These are phyloP conservation scores for Tympanopsis confertula DNA, from an alignment of 2,329 filamentous ascomycete species.

Conservation along the genomic window DNA sequence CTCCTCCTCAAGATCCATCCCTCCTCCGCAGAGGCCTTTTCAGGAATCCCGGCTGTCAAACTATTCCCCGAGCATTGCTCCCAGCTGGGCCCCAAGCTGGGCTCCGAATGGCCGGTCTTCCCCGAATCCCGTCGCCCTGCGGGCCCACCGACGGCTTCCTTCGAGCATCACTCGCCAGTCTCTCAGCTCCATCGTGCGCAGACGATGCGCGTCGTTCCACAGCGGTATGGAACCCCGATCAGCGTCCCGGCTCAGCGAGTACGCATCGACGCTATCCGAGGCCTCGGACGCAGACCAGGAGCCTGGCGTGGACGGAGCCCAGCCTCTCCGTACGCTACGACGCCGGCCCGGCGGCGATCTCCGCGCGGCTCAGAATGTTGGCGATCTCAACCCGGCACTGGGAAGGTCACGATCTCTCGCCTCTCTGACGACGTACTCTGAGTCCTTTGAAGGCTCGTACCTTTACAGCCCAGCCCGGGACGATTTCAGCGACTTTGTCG, in stretches of 20 bases:
- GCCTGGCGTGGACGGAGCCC: constrained; percentile 29
- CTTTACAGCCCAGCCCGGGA: constrained; percentile 25
- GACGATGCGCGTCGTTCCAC: constrained; percentile 47
- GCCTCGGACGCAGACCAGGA: constrained; percentile 34
- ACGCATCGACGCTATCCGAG: constrained; percentile 44
- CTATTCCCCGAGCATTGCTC: background rate
- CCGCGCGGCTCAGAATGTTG: constrained; percentile 53
- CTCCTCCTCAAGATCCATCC: background rate
- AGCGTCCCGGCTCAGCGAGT: constrained; percentile 42
- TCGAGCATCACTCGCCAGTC: constrained; percentile 38
- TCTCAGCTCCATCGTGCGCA: constrained; percentile 35
- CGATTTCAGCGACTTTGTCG: constrained; percentile 26
- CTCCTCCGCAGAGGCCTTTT: background rate
- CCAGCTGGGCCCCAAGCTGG: constrained; percentile 19
- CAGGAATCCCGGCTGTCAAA: background rate
- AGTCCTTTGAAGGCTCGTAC: constrained; percentile 47
- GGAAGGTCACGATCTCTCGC: constrained; percentile 45
- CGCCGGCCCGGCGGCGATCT: constrained; percentile 67
- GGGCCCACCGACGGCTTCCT: constrained; percentile 27
- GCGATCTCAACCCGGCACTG: constrained; percentile 41
- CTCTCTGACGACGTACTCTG: constrained; percentile 47
- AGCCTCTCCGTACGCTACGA: constrained; percentile 52
- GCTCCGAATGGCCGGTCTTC: constrained; percentile 8
- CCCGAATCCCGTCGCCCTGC: constrained; percentile 6
- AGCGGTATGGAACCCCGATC: constrained; percentile 38